These are phyloP conservation scores for Cicer yamashitae DNA, from an alignment of 306 rosid genomes.

Conservation along the genomic window DNA sequence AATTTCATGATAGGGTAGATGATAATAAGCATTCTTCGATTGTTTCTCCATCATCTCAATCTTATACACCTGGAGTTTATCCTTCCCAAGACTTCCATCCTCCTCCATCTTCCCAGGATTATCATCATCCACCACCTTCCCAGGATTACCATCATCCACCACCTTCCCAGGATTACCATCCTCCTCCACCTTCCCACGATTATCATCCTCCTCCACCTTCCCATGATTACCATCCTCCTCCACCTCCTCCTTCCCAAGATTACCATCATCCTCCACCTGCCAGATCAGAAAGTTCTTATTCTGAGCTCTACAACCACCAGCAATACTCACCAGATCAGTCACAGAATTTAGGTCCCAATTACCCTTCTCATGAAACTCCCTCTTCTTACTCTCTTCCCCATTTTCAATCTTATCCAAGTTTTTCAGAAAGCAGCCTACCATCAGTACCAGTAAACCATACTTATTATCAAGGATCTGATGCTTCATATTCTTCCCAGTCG, in stretches of 20 bases:
- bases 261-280: slow-evolving; percentile 59
- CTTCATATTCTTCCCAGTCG: slow-evolving; percentile 63
- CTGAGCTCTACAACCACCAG: slow-evolving; percentile 71
- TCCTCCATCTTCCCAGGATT: slow-evolving; percentile 59
- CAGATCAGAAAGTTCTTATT: slow-evolving; percentile 66
- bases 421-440: slow-evolving; percentile 85
- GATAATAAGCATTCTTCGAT: slow-evolving; percentile 55
- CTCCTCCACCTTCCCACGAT: slow-evolving; percentile 63
- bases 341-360: slow-evolving; percentile 66
- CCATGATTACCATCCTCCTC: slow-evolving; percentile 56
- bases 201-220: slow-evolving; percentile 62
- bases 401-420: slow-evolving; percentile 97
- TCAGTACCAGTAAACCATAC: slow-evolving; percentile 66
- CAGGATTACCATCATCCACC: slow-evolving; percentile 51
- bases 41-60: slow-evolving; percentile 57
- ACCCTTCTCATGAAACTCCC: slow-evolving; percentile 66
- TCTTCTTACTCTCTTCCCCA: slow-evolving; percentile 60
- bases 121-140: slow-evolving; percentile 60
- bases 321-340: slow-evolving; percentile 69
- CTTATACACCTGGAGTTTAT: slow-evolving; percentile 65
- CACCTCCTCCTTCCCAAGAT: slow-evolving; percentile 61
- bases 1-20: slow-evolving; percentile 59
- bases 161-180: slow-evolving; percentile 62
- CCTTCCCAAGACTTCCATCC: slow-evolving; percentile 72
- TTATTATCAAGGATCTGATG: slow-evolving; percentile 75